Conservation (phyloP, 2,329 filamentous ascomycete genomes). For the Diaporthe aspalathi region DNA sequence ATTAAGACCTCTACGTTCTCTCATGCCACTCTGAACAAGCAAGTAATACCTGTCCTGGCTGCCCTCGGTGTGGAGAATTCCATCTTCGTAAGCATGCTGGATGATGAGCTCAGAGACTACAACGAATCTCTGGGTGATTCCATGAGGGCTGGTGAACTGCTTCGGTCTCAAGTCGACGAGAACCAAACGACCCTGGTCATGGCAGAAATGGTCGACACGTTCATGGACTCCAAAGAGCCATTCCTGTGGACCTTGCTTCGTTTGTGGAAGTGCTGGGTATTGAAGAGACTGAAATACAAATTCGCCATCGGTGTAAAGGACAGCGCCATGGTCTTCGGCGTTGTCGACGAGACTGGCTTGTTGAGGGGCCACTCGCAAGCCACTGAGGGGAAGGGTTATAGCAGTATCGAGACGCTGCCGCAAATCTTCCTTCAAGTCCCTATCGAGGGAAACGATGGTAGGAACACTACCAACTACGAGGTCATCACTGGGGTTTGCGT, state of each 20-base stretch:
- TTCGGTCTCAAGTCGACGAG: conserved; percentile 83
- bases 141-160: conserved; percentile 71
- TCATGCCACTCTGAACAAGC: conserved; percentile 85
- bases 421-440: conserved; percentile 92
- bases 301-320: conserved; percentile 84
- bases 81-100: conserved; percentile 76
- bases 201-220: conserved; percentile 81
- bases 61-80: conserved; percentile 76
- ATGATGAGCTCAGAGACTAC: conserved; percentile 75
- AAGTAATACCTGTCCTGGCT: conserved; percentile 88
- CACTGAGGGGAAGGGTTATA: conserved; percentile 49
- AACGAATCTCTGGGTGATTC: conserved; percentile 76
- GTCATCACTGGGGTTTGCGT: conserved; percentile 83
- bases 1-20: conserved; percentile 83
- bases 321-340: conserved; percentile 89
- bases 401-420: conserved; percentile 65
- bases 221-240: conserved; percentile 79
- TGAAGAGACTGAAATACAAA: conserved; percentile 93
- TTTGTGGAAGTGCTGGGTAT: conserved; percentile 89
- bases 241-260: conserved; percentile 83
- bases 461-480: conserved; percentile 64
- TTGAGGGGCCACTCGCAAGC: conserved; percentile 77
- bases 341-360: conserved; percentile 84
- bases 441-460: conserved; percentile 52
- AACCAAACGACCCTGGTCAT: conserved; percentile 83